These are phyloP conservation scores for Jatropha podagrica DNA, from an alignment of 441 rosid genomes.

Conservation along the genomic window DNA sequence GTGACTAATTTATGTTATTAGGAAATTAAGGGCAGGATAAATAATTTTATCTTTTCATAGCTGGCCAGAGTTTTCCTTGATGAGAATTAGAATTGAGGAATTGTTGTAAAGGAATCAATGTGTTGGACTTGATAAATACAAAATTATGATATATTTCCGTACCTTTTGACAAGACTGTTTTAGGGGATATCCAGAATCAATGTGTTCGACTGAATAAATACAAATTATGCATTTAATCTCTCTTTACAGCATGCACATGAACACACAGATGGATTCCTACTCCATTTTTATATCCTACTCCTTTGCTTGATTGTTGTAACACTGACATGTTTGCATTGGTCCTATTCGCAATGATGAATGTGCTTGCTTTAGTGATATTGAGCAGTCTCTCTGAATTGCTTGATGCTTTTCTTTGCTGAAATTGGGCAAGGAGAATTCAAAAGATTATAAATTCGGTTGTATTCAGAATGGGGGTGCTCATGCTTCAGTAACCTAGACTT, in stretches of 20 bases:
- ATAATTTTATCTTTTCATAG: neutral
- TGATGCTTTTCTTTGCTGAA: neutral
- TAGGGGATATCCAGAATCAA: neutral
- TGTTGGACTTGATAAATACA: constrained; percentile 14
- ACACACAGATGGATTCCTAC: neutral
- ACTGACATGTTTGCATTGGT: neutral
- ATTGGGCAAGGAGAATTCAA: neutral
- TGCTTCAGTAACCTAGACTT: neutral
- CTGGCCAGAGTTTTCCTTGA: constrained; percentile 10
- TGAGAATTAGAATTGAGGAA: constrained; percentile 16
- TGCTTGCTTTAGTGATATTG: neutral
- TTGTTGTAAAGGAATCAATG: constrained; percentile 28
- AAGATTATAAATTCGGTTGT: neutral
- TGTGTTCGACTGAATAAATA: too few species aligned
- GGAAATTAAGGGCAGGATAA: constrained; percentile 1
- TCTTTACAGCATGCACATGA: neutral
- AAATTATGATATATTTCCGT: constrained; percentile 1
- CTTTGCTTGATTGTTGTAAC: neutral
- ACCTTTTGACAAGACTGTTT: too few species aligned
- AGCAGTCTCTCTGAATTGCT: neutral
- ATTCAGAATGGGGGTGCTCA: neutral
- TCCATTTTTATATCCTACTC: neutral
- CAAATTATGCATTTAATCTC: neutral
- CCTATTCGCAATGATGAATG: neutral
- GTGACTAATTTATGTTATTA: constrained; percentile 7